Evolutionary conservation across 2,329 filamentous ascomycete genomes (phyloP).

Genomic region (Colletotrichum tropicicola): DNA sequence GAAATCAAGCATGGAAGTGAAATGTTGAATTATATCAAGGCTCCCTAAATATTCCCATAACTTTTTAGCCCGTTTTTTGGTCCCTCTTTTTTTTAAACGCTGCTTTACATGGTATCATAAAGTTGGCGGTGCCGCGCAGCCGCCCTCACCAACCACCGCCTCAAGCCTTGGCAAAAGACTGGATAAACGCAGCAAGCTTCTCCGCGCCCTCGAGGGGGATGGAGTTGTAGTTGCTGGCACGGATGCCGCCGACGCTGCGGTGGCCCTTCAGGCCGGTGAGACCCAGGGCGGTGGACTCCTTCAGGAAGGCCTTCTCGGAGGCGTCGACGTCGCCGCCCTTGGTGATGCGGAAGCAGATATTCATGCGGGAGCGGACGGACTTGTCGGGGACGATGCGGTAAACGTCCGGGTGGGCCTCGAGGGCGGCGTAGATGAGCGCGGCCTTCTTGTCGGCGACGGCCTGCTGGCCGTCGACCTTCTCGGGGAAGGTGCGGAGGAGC

Average conservation of each 20-base stretch:
- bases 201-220: conserved; percentile 74
- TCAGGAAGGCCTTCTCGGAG: conserved; percentile 83
- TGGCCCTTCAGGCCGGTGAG: conserved; percentile 90
- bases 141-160: background rate
- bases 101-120: conserved; percentile 20
- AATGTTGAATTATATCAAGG: conserved; percentile 20
- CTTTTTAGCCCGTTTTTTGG: background rate
- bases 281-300: conserved; percentile 72
- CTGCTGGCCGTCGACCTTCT: conserved; percentile 82
- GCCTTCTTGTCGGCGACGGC: conserved; percentile 79
- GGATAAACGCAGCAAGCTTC: conserved; percentile 73
- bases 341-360: conserved; percentile 87
- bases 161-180: conserved; percentile 56
- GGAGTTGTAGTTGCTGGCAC: conserved; percentile 90
- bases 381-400: conserved; percentile 83
- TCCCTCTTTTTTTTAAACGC: conserved; percentile 1
- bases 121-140: background rate
- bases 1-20: background rate
- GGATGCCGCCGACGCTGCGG: conserved; percentile 84
- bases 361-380: conserved; percentile 85
- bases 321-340: conserved; percentile 67
- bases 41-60: background rate
- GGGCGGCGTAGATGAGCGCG: conserved; percentile 75
- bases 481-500: conserved; percentile 70
- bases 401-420: conserved; percentile 78